phyloP scores from a whole-genome alignment of 306 rosid genomes.

The Dalbergia oliveri region DNA sequence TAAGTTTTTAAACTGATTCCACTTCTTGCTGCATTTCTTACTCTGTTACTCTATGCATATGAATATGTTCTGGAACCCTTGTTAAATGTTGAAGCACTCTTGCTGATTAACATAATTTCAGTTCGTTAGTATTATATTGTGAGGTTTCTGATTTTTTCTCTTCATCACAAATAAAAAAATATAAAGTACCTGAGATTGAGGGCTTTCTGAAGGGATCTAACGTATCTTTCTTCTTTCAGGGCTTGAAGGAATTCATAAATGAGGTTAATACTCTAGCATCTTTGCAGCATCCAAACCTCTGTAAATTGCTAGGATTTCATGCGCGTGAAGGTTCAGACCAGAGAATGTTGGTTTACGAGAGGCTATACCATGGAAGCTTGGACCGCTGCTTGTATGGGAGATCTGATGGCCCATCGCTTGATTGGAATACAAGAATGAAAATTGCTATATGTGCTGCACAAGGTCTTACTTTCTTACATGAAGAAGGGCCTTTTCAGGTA shows the following conservation, averaged over 20 bases:
- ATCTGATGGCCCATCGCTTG: slow-evolving; percentile 92
- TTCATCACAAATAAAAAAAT: not conserved
- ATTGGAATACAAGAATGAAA: slow-evolving; percentile 97
- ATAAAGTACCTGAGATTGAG: not conserved
- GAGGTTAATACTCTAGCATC: slow-evolving; percentile 84
- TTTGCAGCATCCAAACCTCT: slow-evolving; percentile 96
- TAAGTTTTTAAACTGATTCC: slow-evolving; percentile 9
- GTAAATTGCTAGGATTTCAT: slow-evolving; percentile 93
- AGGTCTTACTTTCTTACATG: slow-evolving; percentile 97
- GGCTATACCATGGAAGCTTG: slow-evolving; percentile 94
- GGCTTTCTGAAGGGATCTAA: slow-evolving; percentile 32
- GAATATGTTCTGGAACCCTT: slow-evolving; percentile 27
- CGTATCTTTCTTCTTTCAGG: slow-evolving; percentile 61
- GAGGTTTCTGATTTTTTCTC: not conserved
- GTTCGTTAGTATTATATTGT: not conserved
- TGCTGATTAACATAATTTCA: not conserved
- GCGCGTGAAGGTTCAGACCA: slow-evolving; percentile 87
- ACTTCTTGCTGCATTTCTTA: slow-evolving; percentile 1
- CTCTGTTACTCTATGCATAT: not conserved
- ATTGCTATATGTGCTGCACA: slow-evolving; percentile 93
- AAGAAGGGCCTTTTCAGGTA: slow-evolving; percentile 99
- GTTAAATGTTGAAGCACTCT: not conserved
- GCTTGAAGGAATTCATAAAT: slow-evolving; percentile 80
- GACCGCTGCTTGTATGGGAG: slow-evolving; percentile 86
- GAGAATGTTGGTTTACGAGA: slow-evolving; percentile 88